Conservation (phyloP, 2,329 filamentous ascomycete genomes). For the Curvularia eragrostidis region DNA sequence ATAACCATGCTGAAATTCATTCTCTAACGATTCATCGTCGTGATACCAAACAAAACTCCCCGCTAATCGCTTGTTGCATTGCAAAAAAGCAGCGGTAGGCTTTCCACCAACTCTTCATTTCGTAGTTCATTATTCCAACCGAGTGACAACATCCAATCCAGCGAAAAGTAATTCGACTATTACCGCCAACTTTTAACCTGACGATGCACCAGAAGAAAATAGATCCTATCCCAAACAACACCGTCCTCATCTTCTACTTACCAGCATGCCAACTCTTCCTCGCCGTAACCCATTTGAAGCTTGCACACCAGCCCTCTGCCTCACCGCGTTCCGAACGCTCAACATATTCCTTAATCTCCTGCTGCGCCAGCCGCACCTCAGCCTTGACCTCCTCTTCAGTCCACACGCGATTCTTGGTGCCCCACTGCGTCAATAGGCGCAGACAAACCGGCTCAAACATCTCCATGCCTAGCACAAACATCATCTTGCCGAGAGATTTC, state of each 20-base stretch:
- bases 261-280: slow-evolving; percentile 38
- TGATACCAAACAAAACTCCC: background rate
- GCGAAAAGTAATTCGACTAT: background rate
- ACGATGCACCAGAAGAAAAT: background rate
- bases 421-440: slow-evolving; percentile 39
- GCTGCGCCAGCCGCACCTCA: slow-evolving; percentile 31
- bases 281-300: slow-evolving; percentile 47
- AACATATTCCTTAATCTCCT: slow-evolving; percentile 40
- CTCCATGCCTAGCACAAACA: slow-evolving; percentile 45
- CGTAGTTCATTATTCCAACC: background rate
- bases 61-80: background rate
- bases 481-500: slow-evolving; percentile 43
- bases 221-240: background rate
- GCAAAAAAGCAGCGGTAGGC: background rate
- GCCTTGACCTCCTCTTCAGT: slow-evolving; percentile 35
- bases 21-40: background rate
- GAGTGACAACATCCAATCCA: background rate
- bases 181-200: background rate
- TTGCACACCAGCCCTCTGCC: slow-evolving; percentile 44
- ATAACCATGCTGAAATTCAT: background rate
- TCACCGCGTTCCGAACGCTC: slow-evolving; percentile 31
- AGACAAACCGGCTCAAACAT: slow-evolving; percentile 39
- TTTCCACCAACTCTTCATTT: background rate
- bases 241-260: background rate
- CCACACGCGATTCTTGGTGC: slow-evolving; percentile 39